A percentile compares a stretch with the other conserved stretches of the same genome.
Evolutionary conservation across 495 filamentous ascomycete genomes (phyloP).

Genomic region (Aspergillus avenaceus): DNA sequence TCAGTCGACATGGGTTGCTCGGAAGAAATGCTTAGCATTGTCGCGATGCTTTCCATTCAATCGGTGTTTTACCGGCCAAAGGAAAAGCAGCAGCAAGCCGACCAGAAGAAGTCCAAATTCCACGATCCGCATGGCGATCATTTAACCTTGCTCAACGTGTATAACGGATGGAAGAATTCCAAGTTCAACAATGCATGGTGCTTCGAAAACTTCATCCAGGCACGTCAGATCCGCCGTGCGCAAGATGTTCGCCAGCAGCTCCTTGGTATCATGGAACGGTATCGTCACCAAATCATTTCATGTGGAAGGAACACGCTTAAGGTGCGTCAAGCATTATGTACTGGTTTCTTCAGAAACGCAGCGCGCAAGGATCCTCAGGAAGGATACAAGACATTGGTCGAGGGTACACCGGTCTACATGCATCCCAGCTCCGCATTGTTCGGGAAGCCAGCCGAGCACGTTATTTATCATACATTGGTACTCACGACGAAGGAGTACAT

Average conservation of each 20-base stretch:
- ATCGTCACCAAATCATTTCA: slow-evolving; percentile 71
- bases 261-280: slow-evolving; percentile 86
- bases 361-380: slow-evolving; percentile 94
- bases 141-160: slow-evolving; percentile 91
- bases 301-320: slow-evolving; percentile 84
- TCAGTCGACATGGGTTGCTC: slow-evolving; percentile 84
- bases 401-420: slow-evolving; percentile 91
- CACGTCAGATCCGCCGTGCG: slow-evolving; percentile 76
- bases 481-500: slow-evolving; percentile 97
- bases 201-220: slow-evolving; percentile 97
- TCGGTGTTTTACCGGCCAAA: slow-evolving; percentile 92
- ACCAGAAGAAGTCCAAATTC: slow-evolving; percentile 97
- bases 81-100: slow-evolving; percentile 92
- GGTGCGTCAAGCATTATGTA: slow-evolving; percentile 88
- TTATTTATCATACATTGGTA: slow-evolving; percentile 85
- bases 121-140: slow-evolving; percentile 95
- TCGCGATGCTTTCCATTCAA: slow-evolving; percentile 85
- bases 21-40: slow-evolving; percentile 90
- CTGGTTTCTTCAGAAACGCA: slow-evolving; percentile 92
- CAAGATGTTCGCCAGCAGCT: slow-evolving; percentile 92
- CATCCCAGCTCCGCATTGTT: slow-evolving; percentile 89
- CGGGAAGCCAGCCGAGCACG: slow-evolving; percentile 92
- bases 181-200: slow-evolving; percentile 88
- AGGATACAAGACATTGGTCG: slow-evolving; percentile 94
- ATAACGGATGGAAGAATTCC: slow-evolving; percentile 86